Conservation (phyloP, 2,329 filamentous ascomycete species). For the Claviceps monticola region DNA sequence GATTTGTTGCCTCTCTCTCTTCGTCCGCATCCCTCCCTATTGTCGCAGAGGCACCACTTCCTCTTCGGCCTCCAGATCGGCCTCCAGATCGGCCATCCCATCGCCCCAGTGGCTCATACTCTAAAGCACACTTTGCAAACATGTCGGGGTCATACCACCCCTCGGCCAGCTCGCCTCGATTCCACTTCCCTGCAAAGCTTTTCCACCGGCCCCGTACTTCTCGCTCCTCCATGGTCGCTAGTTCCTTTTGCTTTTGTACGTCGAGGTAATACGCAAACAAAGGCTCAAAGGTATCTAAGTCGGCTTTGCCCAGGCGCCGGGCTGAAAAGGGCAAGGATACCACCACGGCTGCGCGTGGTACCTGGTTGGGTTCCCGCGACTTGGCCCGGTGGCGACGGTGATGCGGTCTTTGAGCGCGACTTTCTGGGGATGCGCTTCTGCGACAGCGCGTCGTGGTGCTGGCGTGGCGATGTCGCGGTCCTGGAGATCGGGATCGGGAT, state of each 20-base stretch:
- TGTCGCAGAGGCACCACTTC: neutral
- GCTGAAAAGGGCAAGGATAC: conserved; percentile 49
- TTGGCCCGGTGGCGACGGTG: conserved; percentile 6
- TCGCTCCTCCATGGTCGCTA: conserved; percentile 56
- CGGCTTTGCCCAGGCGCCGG: conserved; percentile 51
- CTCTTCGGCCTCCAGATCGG: neutral
- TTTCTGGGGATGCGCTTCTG: conserved; percentile 5
- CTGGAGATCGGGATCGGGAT: neutral
- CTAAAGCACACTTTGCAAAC: conserved; percentile 29
- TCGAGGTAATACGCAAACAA: conserved; percentile 77
- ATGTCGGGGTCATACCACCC: conserved; percentile 86
- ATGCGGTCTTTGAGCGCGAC: conserved; percentile 13
- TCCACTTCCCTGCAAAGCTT: conserved; percentile 87
- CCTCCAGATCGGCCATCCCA: neutral
- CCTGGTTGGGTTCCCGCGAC: neutral
- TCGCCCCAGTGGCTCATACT: conserved; percentile 6
- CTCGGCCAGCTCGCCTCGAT: conserved; percentile 70
- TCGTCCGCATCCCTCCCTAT: conserved; percentile 7
- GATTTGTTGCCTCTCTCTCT: conserved; percentile 3
- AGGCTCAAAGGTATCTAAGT: conserved; percentile 50
- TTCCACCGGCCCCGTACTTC: conserved; percentile 82
- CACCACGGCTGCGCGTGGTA: neutral
- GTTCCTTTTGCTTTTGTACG: conserved; percentile 65
- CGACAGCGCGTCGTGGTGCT: neutral
- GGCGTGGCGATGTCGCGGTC: neutral